Percentiles rank a stretch among this genome's conserved stretches.
phyloP scores from a whole-genome alignment of 495 filamentous ascomycete genomes.

The Xylaria telfairii region DNA sequence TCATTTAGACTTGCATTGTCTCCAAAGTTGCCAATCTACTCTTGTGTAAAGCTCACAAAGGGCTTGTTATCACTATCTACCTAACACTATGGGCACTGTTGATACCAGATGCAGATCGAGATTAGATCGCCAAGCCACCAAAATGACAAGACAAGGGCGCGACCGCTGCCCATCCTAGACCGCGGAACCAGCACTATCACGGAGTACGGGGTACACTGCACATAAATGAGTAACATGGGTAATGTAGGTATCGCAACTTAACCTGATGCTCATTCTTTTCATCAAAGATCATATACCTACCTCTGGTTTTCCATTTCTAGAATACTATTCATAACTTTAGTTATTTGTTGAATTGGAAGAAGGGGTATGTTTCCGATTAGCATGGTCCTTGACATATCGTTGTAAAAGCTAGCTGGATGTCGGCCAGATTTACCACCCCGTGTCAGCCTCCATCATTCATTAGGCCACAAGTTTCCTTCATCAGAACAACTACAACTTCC shows the following conservation, averaged over 20 bases:
- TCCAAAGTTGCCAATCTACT: too few species aligned
- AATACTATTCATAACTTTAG: neutral
- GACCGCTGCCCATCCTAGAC: neutral
- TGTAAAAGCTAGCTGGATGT: neutral
- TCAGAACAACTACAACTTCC: neutral
- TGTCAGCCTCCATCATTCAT: neutral
- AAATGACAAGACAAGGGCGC: constrained; percentile 20
- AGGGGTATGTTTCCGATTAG: neutral
- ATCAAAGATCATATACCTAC: neutral
- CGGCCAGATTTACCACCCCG: neutral
- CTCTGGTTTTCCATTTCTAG: neutral
- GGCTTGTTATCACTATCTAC: too few species aligned
- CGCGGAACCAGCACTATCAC: neutral
- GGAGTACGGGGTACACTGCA: constrained; percentile 6
- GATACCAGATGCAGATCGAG: neutral
- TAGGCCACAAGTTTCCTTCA: neutral
- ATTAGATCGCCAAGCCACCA: neutral
- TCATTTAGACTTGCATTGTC: too few species aligned
- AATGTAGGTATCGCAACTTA: neutral
- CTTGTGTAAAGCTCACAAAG: too few species aligned
- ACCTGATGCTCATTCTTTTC: neutral
- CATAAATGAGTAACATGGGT: neutral
- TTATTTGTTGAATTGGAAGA: too few species aligned
- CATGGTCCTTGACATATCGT: neutral
- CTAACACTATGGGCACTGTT: too few species aligned